A percentile compares a stretch with the other conserved stretches of the same genome.
These are phyloP conservation scores for Penicillium canariense DNA, from an alignment of 495 filamentous ascomycete species.

Conservation along the genomic window DNA sequence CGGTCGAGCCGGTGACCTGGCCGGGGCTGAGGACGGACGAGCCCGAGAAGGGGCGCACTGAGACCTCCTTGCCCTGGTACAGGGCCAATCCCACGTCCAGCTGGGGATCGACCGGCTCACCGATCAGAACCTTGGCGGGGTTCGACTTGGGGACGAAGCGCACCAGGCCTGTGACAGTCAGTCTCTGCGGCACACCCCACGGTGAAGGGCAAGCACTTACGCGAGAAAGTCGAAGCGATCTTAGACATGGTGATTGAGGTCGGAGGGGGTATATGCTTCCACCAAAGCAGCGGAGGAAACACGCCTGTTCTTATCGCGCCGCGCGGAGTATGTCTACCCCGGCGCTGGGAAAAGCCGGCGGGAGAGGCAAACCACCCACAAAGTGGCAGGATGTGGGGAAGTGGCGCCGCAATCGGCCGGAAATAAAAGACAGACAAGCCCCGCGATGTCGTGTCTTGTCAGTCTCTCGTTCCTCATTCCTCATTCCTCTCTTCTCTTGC, in stretches of 20 bases:
- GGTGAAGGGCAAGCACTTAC: constrained; percentile 19
- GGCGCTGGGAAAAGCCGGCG: constrained; percentile 19
- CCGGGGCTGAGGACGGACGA: constrained; percentile 54
- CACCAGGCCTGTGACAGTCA: constrained; percentile 49
- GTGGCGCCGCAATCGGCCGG: constrained; percentile 11
- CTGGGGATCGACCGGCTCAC: constrained; percentile 51
- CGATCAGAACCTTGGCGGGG: constrained; percentile 50
- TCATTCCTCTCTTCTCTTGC: constrained; percentile 1
- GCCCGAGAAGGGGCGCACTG: constrained; percentile 54
- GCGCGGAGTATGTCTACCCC: constrained; percentile 28
- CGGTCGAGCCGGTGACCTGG: constrained; percentile 44
- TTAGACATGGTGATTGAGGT: constrained; percentile 32
- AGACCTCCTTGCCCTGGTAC: constrained; percentile 52
- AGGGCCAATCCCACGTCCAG: constrained; percentile 56
- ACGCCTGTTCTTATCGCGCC: constrained; percentile 8
- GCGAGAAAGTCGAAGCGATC: constrained; percentile 46
- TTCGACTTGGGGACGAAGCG: constrained; percentile 57
- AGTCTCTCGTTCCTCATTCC: not conserved
- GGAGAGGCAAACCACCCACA: constrained; percentile 13
- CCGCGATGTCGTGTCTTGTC: constrained; percentile 6
- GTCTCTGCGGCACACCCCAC: not conserved
- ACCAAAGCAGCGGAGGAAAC: not conserved
- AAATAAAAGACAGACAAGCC: constrained; percentile 20
- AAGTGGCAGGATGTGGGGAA: constrained; percentile 25
- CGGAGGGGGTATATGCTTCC: not conserved